Evolutionary conservation across 1,284 basidiomycete genomes (phyloP), one percentile per base, ranked within the genome.

Genomic region (Trametes hirsuta): DNA sequence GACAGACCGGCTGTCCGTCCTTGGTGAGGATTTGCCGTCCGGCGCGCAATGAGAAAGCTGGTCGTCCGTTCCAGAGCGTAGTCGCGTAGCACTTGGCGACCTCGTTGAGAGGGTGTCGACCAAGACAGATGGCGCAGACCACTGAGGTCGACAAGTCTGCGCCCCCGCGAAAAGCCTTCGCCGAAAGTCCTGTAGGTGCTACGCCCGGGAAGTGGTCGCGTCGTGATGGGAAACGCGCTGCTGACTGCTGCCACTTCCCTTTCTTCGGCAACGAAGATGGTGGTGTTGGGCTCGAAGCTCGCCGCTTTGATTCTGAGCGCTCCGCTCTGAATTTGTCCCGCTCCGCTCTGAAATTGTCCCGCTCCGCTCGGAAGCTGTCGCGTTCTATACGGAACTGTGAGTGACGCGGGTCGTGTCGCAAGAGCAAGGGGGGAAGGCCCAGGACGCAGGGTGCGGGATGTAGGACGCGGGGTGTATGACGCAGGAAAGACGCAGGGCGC

Each of bases 61-160:
- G 35, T 9, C 11, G 45, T 1, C 65, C 55, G 59, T 64, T 55
- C 65, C 66, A 70, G 22, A 66, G 41, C 10, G 22, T 61, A 10
- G 41, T 18, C 0, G 58, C 42, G 3, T 40, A 36, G 56, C 71
- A 71, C 8, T 44, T 47, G 14, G 22, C 30, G 35, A 71, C 50
- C 15, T 62, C 53, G 60, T 68, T 65, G 11, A 14, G 11, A 0
- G 46, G 25, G 59, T 69, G 62, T 1, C 56, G 47, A 11, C 67
- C 58, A 40, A 74, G 66, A 59, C 72, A 73, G 21, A 71, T 58
- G 54, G 66, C 65, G 53, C 70, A 73, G 35, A 61, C 52, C 9
- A 58, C 48, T 35, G 21, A 50, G 52, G 21, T 40, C 2, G 22
- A 24, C 18, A 49, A 11, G 12, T 12, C 47, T 54, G 58, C 48